These are phyloP conservation scores for Sugiyamaella xylanicola DNA, from an alignment of 1,139 yeast species.

Conservation along the genomic window DNA sequence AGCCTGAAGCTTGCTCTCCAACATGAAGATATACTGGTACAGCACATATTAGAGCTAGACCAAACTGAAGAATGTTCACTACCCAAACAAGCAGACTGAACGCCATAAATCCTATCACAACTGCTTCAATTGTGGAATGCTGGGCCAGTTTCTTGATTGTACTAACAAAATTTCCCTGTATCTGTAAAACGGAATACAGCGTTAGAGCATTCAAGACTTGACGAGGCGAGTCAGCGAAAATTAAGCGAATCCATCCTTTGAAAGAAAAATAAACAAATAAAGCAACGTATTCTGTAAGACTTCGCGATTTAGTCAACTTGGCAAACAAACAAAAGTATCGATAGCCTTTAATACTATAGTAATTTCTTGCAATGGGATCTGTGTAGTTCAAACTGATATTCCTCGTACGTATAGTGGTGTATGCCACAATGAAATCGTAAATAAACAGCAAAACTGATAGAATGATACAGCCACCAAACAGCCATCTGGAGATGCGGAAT, in stretches of 20 bases:
- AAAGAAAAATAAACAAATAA: constrained; percentile 69
- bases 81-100: constrained; percentile 77
- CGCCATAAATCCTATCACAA: constrained; percentile 73
- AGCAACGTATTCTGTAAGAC: constrained; percentile 66
- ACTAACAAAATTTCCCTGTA: constrained; percentile 50
- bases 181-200: constrained; percentile 54
- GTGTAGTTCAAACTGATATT: constrained; percentile 74
- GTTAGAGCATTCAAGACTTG: constrained; percentile 83
- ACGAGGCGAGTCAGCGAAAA: constrained; percentile 85
- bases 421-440: constrained; percentile 63
- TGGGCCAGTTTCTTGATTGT: constrained; percentile 63
- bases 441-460: constrained; percentile 62
- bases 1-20: constrained; percentile 42
- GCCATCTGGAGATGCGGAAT: constrained; percentile 71
- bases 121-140: constrained; percentile 63
- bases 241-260: constrained; percentile 62
- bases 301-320: constrained; percentile 62
- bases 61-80: constrained; percentile 62
- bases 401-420: constrained; percentile 57
- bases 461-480: constrained; percentile 83
- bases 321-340: constrained; percentile 73
- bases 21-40: constrained; percentile 58
- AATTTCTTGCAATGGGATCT: constrained; percentile 60
- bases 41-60: constrained; percentile 58
- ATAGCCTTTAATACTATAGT: constrained; percentile 61